Conservation (phyloP, 371 early-diverging fungal species). For the Batrachochytrium dendrobatidis region DNA sequence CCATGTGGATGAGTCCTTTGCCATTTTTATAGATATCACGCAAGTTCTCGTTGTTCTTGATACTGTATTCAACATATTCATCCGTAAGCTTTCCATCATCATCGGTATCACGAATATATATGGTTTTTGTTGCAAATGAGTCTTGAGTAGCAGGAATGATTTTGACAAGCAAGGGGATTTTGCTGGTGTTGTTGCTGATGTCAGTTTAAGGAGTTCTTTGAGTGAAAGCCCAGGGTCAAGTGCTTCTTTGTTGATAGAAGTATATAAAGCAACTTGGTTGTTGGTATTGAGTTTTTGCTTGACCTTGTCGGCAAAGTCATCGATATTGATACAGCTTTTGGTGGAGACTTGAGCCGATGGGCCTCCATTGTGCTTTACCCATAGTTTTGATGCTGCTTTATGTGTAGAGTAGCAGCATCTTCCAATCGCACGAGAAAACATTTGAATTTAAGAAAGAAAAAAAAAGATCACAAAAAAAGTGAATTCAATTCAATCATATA, state of each 20-base stretch:
- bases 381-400: too few species aligned
- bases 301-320: background rate
- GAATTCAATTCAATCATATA: too few species aligned
- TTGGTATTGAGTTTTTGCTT: background rate
- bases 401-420: too few species aligned
- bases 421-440: too few species aligned
- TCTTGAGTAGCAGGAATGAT: too few species aligned
- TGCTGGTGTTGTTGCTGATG: too few species aligned
- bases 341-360: background rate
- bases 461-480: too few species aligned
- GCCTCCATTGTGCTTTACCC: background rate
- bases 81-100: background rate
- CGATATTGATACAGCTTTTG: background rate
- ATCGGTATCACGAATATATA: slow-evolving; percentile 4
- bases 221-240: background rate
- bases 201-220: too few species aligned
- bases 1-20: background rate
- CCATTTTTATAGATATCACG: background rate
- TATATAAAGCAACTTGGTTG: background rate
- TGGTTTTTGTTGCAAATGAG: background rate
- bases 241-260: background rate
- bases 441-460: too few species aligned
- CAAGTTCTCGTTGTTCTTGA: background rate
- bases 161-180: too few species aligned
- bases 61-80: background rate